Percentiles rank a stretch among this genome's conserved stretches.
phyloP scores from a whole-genome alignment of 78 protist genomes.

The Polysphondylium violaceum region DNA sequence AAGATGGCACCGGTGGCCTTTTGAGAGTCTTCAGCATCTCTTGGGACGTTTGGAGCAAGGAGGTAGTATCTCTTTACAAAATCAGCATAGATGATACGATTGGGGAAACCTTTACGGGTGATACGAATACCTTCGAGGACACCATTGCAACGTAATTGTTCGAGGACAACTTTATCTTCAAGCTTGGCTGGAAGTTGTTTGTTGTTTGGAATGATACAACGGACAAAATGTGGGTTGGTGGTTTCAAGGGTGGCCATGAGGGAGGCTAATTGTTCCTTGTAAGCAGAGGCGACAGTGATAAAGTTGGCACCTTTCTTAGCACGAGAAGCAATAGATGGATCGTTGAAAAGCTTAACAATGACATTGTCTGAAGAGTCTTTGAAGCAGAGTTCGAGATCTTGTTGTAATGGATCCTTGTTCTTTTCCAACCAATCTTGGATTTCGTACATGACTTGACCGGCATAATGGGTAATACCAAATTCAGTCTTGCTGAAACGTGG shows the following conservation, averaged over 20 bases:
- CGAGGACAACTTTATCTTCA: constrained; percentile 80
- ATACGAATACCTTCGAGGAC: constrained; percentile 97
- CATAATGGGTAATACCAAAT: constrained; percentile 87
- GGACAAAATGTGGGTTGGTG: constrained; percentile 94
- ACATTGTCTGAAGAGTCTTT: constrained; percentile 51
- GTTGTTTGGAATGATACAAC: constrained; percentile 96
- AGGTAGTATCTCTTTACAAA: constrained; percentile 93
- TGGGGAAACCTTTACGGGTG: constrained; percentile 94
- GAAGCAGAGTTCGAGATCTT: constrained; percentile 76
- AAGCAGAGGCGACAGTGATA: constrained; percentile 86
- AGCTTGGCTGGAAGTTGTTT: constrained; percentile 81
- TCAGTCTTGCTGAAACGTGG: constrained; percentile 79
- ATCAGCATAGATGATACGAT: constrained; percentile 89
- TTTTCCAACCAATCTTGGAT: constrained; percentile 89
- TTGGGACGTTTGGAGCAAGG: constrained; percentile 86
- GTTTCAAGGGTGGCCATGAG: constrained; percentile 89
- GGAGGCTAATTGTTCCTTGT: constrained; percentile 82
- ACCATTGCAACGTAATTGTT: constrained; percentile 97
- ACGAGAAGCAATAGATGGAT: constrained; percentile 76
- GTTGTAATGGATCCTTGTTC: constrained; percentile 92
- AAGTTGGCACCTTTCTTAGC: constrained; percentile 86
- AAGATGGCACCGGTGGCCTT: constrained; percentile 79
- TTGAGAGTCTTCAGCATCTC: constrained; percentile 77
- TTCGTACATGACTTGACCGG: constrained; percentile 87
- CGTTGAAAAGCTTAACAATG: constrained; percentile 50